Evolutionary conservation across 805 yeast genomes (phyloP).

Genomic region (Schwanniomyces vanrijiae): DNA sequence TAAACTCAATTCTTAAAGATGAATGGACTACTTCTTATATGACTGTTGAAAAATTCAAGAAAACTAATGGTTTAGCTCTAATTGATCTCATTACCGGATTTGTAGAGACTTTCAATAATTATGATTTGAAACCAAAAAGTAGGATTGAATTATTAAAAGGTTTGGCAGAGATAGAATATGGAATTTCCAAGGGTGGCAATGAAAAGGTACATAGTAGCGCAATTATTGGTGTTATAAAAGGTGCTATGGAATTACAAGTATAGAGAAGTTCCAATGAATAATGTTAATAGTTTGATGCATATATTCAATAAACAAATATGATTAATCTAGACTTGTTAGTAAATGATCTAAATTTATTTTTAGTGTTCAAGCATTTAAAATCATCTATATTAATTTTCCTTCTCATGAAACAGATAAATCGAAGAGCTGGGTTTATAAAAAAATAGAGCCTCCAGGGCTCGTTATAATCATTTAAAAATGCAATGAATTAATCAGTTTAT

Average conservation of each 20-base stretch:
- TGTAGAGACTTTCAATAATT: conserved; percentile 64
- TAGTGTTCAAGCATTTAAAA: not conserved
- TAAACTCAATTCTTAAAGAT: conserved; percentile 77
- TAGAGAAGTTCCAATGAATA: not conserved
- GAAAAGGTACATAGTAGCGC: conserved; percentile 90
- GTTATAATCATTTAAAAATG: conserved; percentile 17
- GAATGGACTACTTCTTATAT: conserved; percentile 81
- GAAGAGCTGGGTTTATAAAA: conserved; percentile 26
- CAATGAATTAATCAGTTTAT: not conserved
- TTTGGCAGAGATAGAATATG: conserved; percentile 85
- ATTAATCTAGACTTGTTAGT: not conserved
- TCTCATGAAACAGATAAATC: conserved; percentile 25
- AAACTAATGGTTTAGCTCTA: conserved; percentile 80
- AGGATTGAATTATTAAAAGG: conserved; percentile 67
- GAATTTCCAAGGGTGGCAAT: conserved; percentile 88
- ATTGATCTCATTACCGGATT: conserved; percentile 82
- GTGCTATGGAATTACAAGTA: conserved; percentile 48
- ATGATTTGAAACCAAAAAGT: conserved; percentile 62
- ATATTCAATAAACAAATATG: not conserved
- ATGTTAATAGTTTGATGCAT: conserved; percentile 1
- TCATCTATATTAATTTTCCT: conserved; percentile 19
- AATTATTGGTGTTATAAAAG: conserved; percentile 80
- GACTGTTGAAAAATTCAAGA: conserved; percentile 66
- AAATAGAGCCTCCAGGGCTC: conserved; percentile 23
- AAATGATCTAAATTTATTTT: not conserved